Conservation (phyloP, 2,329 filamentous ascomycete genomes). For the Lizonia empirigonia region DNA sequence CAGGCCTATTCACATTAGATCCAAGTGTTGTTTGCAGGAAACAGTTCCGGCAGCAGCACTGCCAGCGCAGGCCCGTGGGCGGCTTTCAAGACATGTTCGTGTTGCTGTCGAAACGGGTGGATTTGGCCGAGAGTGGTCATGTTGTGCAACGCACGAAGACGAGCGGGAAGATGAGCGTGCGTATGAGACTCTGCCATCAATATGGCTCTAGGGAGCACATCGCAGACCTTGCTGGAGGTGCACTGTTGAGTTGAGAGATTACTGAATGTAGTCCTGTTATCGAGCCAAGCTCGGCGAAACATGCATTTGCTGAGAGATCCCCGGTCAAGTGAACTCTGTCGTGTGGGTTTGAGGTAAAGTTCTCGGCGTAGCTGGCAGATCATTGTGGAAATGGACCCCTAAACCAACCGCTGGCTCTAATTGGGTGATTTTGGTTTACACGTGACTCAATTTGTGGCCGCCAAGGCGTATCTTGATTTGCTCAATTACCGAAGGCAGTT, state of each 20-base stretch:
- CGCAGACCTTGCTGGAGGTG: not conserved
- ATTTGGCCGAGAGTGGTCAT: not conserved
- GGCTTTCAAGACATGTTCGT: not conserved
- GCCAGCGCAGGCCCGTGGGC: not conserved
- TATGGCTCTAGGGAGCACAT: too few relatives aligned
- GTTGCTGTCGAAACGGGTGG: not conserved
- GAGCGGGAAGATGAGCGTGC: not conserved
- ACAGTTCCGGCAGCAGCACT: not conserved
- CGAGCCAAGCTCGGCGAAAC: not conserved
- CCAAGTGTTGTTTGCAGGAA: too few relatives aligned
- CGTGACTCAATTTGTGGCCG: too few relatives aligned
- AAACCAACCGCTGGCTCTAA: too few relatives aligned
- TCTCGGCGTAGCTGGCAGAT: slow-evolving; percentile 11
- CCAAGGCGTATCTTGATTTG: too few relatives aligned
- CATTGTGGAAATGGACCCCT: too few relatives aligned
- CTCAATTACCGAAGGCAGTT: too few relatives aligned
- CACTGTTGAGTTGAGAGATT: not conserved
- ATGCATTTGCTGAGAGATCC: not conserved
- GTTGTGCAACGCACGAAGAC: not conserved
- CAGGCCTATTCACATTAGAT: not conserved
- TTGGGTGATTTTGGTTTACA: too few relatives aligned
- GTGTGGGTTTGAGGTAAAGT: slow-evolving; percentile 11
- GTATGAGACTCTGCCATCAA: not conserved
- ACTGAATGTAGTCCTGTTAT: not conserved
- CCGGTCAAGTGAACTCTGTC: slow-evolving; percentile 5